Conservation (phyloP, 805 yeast species). For the Blastobotrys americana region DNA sequence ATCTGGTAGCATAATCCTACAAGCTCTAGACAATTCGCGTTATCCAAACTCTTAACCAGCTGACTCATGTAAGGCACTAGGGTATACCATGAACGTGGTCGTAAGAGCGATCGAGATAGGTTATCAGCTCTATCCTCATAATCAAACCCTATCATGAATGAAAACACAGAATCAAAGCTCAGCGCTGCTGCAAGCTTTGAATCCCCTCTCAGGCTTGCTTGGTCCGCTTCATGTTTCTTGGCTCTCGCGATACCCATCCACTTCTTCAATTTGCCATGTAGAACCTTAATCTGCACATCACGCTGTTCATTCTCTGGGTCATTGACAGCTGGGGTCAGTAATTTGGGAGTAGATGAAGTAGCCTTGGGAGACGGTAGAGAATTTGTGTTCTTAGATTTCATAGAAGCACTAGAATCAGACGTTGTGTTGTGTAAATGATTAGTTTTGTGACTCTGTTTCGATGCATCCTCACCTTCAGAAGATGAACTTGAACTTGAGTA, state of each 20-base stretch:
- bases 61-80: constrained; percentile 30
- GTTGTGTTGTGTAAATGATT: too few species aligned
- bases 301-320: constrained; percentile 17
- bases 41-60: constrained; percentile 22
- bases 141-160: constrained; percentile 34
- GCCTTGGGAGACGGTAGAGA: constrained; percentile 1
- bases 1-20: constrained; percentile 28
- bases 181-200: constrained; percentile 29
- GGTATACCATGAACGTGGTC: constrained; percentile 33
- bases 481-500: background rate
- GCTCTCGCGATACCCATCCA: constrained; percentile 35
- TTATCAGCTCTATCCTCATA: constrained; percentile 33
- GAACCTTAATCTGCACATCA: constrained; percentile 20
- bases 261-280: constrained; percentile 24
- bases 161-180: constrained; percentile 35
- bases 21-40: constrained; percentile 20
- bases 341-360: constrained; percentile 5
- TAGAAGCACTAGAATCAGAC: background rate
- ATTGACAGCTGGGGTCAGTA: constrained; percentile 10
- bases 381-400: background rate
- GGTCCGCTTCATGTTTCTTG: constrained; percentile 37
- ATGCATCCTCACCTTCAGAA: background rate
- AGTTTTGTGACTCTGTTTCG: too few species aligned
- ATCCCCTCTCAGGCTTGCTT: constrained; percentile 24
- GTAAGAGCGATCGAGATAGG: constrained; percentile 22